Evolutionary conservation across 2,329 filamentous ascomycete genomes (phyloP).

Genomic region (Ceratocystis ficicola): DNA sequence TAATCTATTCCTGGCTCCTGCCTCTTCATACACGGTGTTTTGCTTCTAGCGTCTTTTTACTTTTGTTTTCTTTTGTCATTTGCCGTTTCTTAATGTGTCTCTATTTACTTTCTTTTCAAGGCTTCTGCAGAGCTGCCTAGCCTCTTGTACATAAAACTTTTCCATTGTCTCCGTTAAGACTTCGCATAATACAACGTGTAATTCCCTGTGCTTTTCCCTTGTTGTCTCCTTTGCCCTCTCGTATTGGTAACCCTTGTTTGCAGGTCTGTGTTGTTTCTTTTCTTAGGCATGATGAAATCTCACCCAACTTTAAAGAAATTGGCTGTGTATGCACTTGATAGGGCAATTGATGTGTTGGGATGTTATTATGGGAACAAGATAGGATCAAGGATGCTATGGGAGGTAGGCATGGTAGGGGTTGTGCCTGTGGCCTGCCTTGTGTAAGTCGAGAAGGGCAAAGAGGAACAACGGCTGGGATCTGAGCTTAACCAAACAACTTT

Average conservation of each 20-base stretch:
- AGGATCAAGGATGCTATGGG: too few species aligned
- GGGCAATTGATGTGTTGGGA: too few species aligned
- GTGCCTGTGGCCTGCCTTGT: too few species aligned
- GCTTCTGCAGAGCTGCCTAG: background rate
- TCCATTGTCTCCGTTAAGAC: too few species aligned
- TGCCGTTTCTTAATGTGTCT: background rate
- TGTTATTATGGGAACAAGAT: background rate
- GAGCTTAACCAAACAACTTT: too few species aligned
- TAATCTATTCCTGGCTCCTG: background rate
- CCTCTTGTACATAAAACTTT: too few species aligned
- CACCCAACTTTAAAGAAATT: background rate
- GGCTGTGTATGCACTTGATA: too few species aligned
- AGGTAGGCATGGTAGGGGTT: too few species aligned
- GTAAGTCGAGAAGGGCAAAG: too few species aligned
- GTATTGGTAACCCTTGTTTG: background rate
- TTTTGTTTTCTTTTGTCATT: background rate
- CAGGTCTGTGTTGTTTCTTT: slow-evolving; percentile 2
- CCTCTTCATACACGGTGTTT: background rate
- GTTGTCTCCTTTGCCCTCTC: background rate
- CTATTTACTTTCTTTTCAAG: background rate
- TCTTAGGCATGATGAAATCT: background rate
- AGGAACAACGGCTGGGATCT: too few species aligned
- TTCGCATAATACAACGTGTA: too few species aligned
- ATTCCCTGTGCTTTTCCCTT: background rate
- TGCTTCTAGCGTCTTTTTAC: background rate